Evolutionary conservation across 495 filamentous ascomycete species (phyloP), one percentile per base, ranked within the genome.

Genomic region (Hyaloscypha variabilis): DNA sequence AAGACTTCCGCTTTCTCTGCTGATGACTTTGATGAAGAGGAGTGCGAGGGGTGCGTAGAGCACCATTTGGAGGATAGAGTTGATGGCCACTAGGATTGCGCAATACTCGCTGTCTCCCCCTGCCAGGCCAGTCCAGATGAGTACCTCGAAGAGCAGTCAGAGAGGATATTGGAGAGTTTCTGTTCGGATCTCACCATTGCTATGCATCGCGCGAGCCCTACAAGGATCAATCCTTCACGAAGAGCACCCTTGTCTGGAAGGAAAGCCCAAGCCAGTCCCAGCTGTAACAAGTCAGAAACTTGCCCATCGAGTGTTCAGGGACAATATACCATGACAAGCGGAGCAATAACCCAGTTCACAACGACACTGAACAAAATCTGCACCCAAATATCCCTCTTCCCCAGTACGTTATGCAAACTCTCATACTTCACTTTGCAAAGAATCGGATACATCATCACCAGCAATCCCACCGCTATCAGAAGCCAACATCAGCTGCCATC

Each of bases 371-470:
- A 91, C 0, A 68, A 79, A 60, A 97, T 68, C 71, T 97, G 94
- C 19, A 87, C 82, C 92, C 92, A 97, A 8, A 96, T 77, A 3
- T 77, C 77, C 5, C 82, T 82, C 5, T 82, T 71, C 13, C 77
- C 75, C 66, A 96, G 86, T 21, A 91, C 74, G 8, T 84, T 81
- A 74, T 94, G 91, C 50, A 98, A 76, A 0, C 82, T 84, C 75
- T 97, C 94, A 75, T 85, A 96, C 36, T 87, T 85, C n/a, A 97
- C 89, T 76, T 97, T 97, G 84, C 93, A 91, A 26, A 91, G 78
- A 63, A 91, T 90, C 0, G 89, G 88, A 71, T 90, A 91, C 88
- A 91, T 91, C 87, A 90, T 91, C 11, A 90, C 82, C 8, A 91
- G 80, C 29, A 91, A 77, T 30, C 89, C 87, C 63, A 89, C 71